Evolutionary conservation across 2,329 filamentous ascomycete genomes (phyloP).

Genomic region (Colletotrichum musae): DNA sequence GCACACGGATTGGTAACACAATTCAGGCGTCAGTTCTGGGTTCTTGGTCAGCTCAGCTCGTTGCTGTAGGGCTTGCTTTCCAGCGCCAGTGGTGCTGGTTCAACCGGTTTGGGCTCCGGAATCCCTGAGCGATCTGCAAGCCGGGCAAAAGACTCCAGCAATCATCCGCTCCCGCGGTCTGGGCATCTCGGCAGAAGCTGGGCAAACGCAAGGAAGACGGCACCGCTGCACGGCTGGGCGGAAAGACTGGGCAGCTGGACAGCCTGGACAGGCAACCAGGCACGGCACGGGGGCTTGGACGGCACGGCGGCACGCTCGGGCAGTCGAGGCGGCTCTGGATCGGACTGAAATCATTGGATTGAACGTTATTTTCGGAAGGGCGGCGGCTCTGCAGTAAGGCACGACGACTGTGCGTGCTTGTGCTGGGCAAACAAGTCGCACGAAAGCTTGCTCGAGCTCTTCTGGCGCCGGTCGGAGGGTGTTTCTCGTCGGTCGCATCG

Average conservation of each 20-base stretch:
- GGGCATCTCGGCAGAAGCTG: slow-evolving; percentile 26
- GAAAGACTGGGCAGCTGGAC: neutral
- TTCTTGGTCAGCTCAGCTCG: neutral
- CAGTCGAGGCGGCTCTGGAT: slow-evolving; percentile 21
- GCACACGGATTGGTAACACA: neutral
- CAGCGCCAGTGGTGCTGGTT: slow-evolving; percentile 10
- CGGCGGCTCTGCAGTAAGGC: slow-evolving; percentile 21
- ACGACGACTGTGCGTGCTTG: neutral
- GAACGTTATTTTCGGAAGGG: neutral
- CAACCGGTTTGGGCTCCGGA: neutral
- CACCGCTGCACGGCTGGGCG: neutral
- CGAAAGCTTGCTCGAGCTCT: neutral
- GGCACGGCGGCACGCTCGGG: slow-evolving; percentile 37
- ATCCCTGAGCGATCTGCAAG: slow-evolving; percentile 18
- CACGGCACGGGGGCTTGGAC: slow-evolving; percentile 29
- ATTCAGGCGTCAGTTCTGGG: neutral
- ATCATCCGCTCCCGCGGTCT: slow-evolving; percentile 25
- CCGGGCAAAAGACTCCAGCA: slow-evolving; percentile 26
- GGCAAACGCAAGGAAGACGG: neutral
- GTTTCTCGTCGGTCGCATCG: slow-evolving; percentile 35
- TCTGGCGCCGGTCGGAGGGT: neutral
- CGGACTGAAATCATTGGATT: slow-evolving; percentile 24
- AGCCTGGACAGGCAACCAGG: neutral
- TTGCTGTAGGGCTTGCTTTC: slow-evolving; percentile 5
- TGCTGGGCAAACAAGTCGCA: neutral